Percentiles rank a stretch among this genome's conserved stretches.
These are phyloP conservation scores for Daedalea quercina DNA, from an alignment of 768 basidiomycete genomes.

Conservation along the genomic window DNA sequence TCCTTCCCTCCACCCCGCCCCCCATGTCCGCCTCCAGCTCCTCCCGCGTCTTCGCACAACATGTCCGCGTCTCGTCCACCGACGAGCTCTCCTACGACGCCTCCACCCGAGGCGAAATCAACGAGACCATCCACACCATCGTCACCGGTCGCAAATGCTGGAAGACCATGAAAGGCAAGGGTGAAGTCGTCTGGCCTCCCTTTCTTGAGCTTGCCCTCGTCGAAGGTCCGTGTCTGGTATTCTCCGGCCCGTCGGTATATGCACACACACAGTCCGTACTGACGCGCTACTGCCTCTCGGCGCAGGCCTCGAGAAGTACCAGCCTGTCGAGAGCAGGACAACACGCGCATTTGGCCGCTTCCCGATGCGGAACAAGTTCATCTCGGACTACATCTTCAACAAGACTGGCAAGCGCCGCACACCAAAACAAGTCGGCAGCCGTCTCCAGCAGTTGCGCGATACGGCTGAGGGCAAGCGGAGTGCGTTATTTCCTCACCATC, in stretches of 20 bases:
- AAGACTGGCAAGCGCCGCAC: conserved; percentile 67
- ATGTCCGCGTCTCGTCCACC: conserved; percentile 24
- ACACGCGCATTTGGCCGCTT: conserved; percentile 22
- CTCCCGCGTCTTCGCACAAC: conserved; percentile 15
- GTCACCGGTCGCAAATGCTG: conserved; percentile 37
- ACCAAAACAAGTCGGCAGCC: conserved; percentile 76
- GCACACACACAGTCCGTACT: background rate
- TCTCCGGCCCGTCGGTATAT: background rate
- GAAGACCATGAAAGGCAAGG: conserved; percentile 66
- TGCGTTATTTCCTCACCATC: conserved; percentile 31
- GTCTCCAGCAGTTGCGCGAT: conserved; percentile 73
- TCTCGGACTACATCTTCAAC: conserved; percentile 58
- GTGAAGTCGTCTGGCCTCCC: conserved; percentile 80
- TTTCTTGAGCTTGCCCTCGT: conserved; percentile 74
- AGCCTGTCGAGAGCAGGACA: conserved; percentile 23
- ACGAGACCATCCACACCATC: conserved; percentile 24
- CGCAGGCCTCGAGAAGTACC: conserved; percentile 23
- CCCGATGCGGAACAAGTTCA: conserved; percentile 28
- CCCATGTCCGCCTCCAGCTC: conserved; percentile 10
- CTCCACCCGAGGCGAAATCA: conserved; percentile 18
- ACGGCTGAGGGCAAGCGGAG: conserved; percentile 67
- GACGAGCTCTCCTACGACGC: conserved; percentile 23
- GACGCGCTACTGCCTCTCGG: background rate
- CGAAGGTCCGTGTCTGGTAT: conserved; percentile 45
- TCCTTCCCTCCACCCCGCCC: conserved; percentile 1